These are phyloP conservation scores for Lithospermum erythrorhizon DNA, from an alignment of 257 asterid species.

Conservation along the genomic window DNA sequence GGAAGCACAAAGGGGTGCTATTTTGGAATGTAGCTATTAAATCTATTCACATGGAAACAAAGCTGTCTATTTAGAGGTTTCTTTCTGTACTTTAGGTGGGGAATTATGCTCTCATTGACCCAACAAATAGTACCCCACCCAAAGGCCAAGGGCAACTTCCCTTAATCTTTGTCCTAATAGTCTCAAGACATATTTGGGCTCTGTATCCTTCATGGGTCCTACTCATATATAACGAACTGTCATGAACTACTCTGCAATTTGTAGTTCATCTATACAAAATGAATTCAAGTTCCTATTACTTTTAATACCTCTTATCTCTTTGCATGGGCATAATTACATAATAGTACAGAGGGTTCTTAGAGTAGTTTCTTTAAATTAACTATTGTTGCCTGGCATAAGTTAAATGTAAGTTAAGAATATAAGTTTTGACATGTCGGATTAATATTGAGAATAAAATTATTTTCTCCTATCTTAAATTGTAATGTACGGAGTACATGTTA, in stretches of 20 bases:
- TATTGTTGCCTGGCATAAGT: too few relatives aligned
- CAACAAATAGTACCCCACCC: constrained; percentile 21
- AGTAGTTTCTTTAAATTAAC: too few relatives aligned
- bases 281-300: too few relatives aligned
- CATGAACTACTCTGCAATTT: neutral
- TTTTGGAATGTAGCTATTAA: constrained; percentile 33
- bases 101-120: constrained; percentile 24
- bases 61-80: constrained; percentile 24
- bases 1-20: neutral
- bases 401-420: too few relatives aligned
- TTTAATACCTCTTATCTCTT: too few relatives aligned
- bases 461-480: too few relatives aligned
- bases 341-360: too few relatives aligned
- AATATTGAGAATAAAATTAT: too few relatives aligned
- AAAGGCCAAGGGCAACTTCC: constrained; percentile 9
- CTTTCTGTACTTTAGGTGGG: constrained; percentile 28
- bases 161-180: constrained; percentile 33
- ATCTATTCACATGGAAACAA: constrained; percentile 38
- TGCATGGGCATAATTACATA: too few relatives aligned
- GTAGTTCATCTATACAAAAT: too few relatives aligned
- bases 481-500: too few relatives aligned
- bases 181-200: constrained; percentile 41
- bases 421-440: too few relatives aligned
- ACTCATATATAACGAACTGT: constrained; percentile 11
- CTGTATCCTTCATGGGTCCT: constrained; percentile 34